Evolutionary conservation across 2,329 filamentous ascomycete species (phyloP), one percentile per base, ranked within the genome.

Genomic region (Calcarisporium arbuscula): DNA sequence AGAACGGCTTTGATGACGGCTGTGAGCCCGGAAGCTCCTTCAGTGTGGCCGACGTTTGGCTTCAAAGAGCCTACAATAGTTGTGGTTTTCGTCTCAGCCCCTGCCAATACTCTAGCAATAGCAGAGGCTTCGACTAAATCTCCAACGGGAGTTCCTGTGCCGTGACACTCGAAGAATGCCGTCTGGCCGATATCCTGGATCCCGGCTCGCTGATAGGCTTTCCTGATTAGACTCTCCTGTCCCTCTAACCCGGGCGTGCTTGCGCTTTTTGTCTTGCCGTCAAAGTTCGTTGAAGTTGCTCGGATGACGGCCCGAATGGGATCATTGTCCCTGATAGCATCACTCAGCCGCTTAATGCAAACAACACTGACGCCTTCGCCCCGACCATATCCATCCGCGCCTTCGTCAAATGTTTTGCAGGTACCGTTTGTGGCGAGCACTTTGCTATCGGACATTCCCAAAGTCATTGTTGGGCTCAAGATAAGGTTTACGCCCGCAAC

Each of bases 331-430:
- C 54, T 49, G 4, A 78, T 43, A 1, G 75, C 76, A 40, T 72
- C 64, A 2, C 59, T 53, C 0, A 79, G 55, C 1, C 61, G 61
- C 52, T 80, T 80, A 3, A 81, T 42, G 4, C 77, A 49, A 2
- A 80, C 48, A 10, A 68, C 60, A 1, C 61, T 71, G 14, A 69
- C 57, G 0, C 73, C 77, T 44, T 81, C 77, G 2, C 72, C 76
- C 11, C 75, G 65, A 1, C 65, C 72, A 47, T 79, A 81, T 11
- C 49, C 50, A 42, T 62, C 53, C 8, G 71, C 76, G 5, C 58
- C 58, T 6, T 57, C 49, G 43, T 75, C 74, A 48, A 69, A 76
- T 12, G 67, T 65, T 35, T 62, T 60, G 19, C 53, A 61, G 25
- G 44, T 42, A n/a, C 58, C 53, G 4, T 61, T 53, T 5, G 58